Base-by-base conservation (phyloP, 257 asterid species). In the Handroanthus guayacan region DNA sequence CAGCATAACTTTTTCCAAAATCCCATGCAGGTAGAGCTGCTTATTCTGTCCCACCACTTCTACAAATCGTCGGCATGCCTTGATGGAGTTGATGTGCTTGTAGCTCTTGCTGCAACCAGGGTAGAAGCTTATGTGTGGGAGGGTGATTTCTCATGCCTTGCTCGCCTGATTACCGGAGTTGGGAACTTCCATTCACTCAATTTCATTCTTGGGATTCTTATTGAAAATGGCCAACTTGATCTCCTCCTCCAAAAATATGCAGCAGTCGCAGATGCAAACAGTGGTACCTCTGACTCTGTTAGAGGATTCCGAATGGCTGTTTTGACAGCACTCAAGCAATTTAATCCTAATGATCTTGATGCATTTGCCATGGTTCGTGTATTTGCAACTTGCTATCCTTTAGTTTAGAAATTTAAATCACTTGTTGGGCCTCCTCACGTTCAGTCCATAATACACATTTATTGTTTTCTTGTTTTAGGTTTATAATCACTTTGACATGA, bases 61-160 rank as follows among this genome's bases (percentile, higher is more conserved):
- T 95, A 95, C 93, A 92, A 95, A 85, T 86, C 90, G 82, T 95
- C 99, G 43, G 83, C 97, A 10, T 93, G 99, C 87, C 97, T 95
- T 36, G 99, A 95, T 76, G 99, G 99, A 79, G 99, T 95, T 56
- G 99, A 95, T 79, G 99, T 95, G 84, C 99, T 95, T 67, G 99
- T 95, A 74, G 96, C 97, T 73, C 98, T 95, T 80, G 97, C 99
- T 76, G 97, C 97, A 62, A 93, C 97, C 44, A 88, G 97, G 85
- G 98, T 95, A 45, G 99, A 95, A 79, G 91, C 97, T 71, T 95
- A 95, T 84, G 98, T 93, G 38, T 86, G 90, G 79, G 99, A 95
- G 84, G 97, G 95, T 51, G 99, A 95, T 79, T 95, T 95, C 86
- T 81, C 98, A 34, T 95, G 99, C 79, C 89, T 92, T 80, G 99